These are phyloP conservation scores for Carnegiea gigantea DNA, from an alignment of 179 eudicot genomes.

Conservation along the genomic window DNA sequence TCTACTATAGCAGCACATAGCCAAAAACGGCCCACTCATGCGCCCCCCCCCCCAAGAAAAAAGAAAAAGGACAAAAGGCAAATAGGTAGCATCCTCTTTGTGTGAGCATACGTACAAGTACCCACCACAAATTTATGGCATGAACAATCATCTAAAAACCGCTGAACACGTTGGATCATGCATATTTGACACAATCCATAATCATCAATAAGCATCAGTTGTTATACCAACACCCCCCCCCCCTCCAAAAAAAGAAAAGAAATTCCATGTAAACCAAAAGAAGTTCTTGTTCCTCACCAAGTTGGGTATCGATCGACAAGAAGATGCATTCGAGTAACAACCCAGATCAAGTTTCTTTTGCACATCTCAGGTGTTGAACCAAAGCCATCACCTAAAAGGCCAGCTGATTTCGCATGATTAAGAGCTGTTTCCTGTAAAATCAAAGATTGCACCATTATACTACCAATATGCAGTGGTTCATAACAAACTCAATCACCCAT, in stretches of 20 bases:
- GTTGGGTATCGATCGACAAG: constrained; percentile 84
- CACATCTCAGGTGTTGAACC: constrained; percentile 91
- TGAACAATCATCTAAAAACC: not conserved
- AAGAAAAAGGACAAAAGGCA: not conserved
- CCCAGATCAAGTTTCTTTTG: constrained; percentile 82
- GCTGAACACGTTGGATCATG: not conserved
- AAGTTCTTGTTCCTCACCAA: constrained; percentile 48
- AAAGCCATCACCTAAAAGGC: constrained; percentile 75
- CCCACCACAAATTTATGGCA: not conserved
- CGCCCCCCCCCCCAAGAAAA: too few species aligned
- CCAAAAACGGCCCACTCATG: too few species aligned
- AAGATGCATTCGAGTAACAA: constrained; percentile 78
- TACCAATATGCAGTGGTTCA: not conserved
- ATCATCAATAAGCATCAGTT: not conserved
- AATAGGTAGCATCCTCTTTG: not conserved
- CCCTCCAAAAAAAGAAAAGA: too few species aligned
- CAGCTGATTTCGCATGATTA: constrained; percentile 73
- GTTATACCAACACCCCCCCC: too few species aligned
- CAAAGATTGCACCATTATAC: constrained; percentile 2
- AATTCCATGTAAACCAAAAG: constrained; percentile 2
- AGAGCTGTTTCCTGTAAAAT: constrained; percentile 81
- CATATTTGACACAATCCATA: not conserved
- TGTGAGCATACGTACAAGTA: not conserved
- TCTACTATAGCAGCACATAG: not conserved
- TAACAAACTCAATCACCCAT: not conserved